These are phyloP conservation scores for Trichoderma koningiopsis DNA, from an alignment of 2,329 filamentous ascomycete genomes.

Conservation along the genomic window DNA sequence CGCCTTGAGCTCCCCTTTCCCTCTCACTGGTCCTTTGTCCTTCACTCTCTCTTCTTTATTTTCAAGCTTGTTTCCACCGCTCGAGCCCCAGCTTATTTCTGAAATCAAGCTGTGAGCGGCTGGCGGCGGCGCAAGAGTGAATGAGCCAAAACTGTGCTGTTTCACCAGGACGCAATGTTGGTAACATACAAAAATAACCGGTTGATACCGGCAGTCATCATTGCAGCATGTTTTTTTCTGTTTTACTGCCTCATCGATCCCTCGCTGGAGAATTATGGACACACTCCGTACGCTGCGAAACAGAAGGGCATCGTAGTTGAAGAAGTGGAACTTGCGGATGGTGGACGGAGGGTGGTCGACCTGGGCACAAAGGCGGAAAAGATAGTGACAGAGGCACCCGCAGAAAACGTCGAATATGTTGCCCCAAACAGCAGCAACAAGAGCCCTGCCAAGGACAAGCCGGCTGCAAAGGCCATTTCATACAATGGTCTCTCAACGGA, in stretches of 20 bases:
- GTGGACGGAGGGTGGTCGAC: not conserved
- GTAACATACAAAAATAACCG: conserved; percentile 34
- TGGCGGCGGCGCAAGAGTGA: not conserved
- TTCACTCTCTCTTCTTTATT: not conserved
- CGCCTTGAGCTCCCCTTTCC: not conserved
- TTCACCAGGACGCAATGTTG: conserved; percentile 24
- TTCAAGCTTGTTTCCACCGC: not conserved
- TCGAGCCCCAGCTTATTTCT: not conserved
- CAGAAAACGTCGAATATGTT: conserved; percentile 8
- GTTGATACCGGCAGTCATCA: conserved; percentile 31
- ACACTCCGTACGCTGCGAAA: not conserved
- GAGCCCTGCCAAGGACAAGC: not conserved
- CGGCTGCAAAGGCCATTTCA: conserved; percentile 6
- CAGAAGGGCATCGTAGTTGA: conserved; percentile 12
- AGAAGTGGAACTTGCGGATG: conserved; percentile 1
- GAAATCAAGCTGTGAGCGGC: not conserved
- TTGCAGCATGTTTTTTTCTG: conserved; percentile 28
- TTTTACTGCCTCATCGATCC: conserved; percentile 31
- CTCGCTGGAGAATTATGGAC: conserved; percentile 25
- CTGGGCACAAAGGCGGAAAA: not conserved
- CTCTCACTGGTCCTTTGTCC: not conserved
- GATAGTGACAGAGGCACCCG: not conserved
- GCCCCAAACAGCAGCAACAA: conserved; percentile 13
- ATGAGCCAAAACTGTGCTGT: not conserved
- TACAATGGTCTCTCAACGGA: conserved; percentile 27